Evolutionary conservation across 2,329 filamentous ascomycete species (phyloP), one percentile per base, ranked within the genome.

Genomic region (Graphilbum ipis-grandicollis): DNA sequence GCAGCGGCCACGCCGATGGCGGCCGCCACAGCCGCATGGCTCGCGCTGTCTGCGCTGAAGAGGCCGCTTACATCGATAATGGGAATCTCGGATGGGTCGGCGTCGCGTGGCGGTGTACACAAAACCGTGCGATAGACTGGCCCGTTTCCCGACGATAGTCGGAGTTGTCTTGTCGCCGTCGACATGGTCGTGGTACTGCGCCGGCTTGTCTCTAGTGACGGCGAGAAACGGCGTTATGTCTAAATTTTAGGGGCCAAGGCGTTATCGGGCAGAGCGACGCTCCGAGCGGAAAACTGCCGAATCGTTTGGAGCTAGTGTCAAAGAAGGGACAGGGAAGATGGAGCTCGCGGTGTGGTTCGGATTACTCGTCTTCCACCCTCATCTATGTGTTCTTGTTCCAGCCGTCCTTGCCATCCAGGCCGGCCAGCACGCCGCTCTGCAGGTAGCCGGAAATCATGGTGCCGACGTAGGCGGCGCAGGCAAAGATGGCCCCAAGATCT

Each of bases 381-480:
- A n/a, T n/a, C n/a, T n/a, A n/a, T n/a, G n/a, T n/a, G n/a, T n/a
- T n/a, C n/a, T n/a, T n/a, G n/a, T n/a, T n/a, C n/a, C n/a, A n/a
- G n/a, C 64, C 63, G 17, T 50, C 12, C 2, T 18, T 50, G 2
- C 59, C 59, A 25, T 66, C 56, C 13, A 70, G 52, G 5, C 39
- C 21, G 5, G 31, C 28, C 13, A 38, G 63, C 17, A 30, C 43
- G 5, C 64, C 60, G 43, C 68, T 65, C 0, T 71, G 50, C 30
- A 53, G 50, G 31, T 41, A 41, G 1, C 50, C 52, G n/a, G 44
- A 48, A 18, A 54, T 42, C 50, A 55, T 52, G 31, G 37, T 40
- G 23, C 35, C 42, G 66, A 67, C 68, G 2, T 74, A 57, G 1
- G 70, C 71, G 9, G 67, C 71, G 1, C 66, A 61, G 0, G 68